These are phyloP conservation scores for Stagonosporopsis rhizophila DNA, from an alignment of 2,329 filamentous ascomycete species.

Conservation along the genomic window DNA sequence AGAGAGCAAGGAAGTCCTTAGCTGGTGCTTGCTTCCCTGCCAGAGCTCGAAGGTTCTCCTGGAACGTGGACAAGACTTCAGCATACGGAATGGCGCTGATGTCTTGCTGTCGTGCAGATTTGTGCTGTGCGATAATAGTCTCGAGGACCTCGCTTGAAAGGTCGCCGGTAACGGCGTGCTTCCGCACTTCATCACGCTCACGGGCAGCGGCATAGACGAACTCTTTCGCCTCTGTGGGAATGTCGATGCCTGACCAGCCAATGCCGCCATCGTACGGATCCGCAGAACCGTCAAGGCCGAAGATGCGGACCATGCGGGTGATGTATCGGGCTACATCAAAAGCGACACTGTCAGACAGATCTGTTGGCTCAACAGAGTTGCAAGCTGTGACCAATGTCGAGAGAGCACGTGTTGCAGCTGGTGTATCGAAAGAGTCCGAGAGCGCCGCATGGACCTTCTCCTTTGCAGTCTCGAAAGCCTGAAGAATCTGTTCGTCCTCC, in stretches of 20 bases:
- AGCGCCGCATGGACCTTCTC: constrained; percentile 69
- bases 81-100: constrained; percentile 54
- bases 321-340: constrained; percentile 75
- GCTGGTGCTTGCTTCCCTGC: constrained; percentile 59
- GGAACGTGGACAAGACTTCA: constrained; percentile 58
- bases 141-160: constrained; percentile 37
- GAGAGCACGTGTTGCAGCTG: constrained; percentile 78
- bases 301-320: constrained; percentile 82
- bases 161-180: constrained; percentile 60
- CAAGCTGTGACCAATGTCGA: constrained; percentile 78
- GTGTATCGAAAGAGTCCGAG: constrained; percentile 87
- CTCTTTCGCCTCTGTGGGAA: constrained; percentile 65
- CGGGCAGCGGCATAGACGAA: constrained; percentile 66
- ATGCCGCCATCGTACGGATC: constrained; percentile 56
- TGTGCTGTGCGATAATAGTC: constrained; percentile 51
- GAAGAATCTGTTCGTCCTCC: constrained; percentile 53
- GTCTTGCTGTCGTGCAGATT: constrained; percentile 37
- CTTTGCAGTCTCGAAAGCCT: constrained; percentile 62
- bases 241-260: constrained; percentile 71
- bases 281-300: constrained; percentile 74
- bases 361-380: constrained; percentile 61
- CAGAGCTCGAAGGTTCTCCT: constrained; percentile 68
- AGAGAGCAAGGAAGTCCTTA: constrained; percentile 77
- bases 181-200: constrained; percentile 65
- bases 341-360: constrained; percentile 56